A percentile compares a stretch with the other conserved stretches of the same genome.
phyloP scores from a whole-genome alignment of 2,329 filamentous ascomycete species.

The Claviceps cyperi region DNA sequence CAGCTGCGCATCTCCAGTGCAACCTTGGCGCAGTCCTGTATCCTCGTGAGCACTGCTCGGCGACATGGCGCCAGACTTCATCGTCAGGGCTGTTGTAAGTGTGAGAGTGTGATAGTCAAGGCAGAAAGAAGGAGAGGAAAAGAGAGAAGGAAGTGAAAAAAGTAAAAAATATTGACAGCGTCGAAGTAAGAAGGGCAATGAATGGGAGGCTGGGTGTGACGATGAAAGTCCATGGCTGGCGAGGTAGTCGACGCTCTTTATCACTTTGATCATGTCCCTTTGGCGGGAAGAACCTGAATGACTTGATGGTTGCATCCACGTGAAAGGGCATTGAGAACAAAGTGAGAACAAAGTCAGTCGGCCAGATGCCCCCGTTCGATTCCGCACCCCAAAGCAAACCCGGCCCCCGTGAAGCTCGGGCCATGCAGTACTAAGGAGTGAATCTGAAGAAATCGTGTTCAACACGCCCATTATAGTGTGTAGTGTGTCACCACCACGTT shows the following conservation, averaged over 20 bases:
- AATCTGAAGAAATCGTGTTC: neutral
- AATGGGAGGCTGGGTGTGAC: neutral
- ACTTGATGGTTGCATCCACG: neutral
- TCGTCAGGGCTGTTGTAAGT: too few relatives aligned
- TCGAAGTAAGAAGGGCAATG: neutral
- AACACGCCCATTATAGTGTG: too few relatives aligned
- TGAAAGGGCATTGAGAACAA: neutral
- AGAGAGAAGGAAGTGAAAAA: neutral
- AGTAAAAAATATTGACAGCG: neutral
- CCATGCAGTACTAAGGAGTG: neutral
- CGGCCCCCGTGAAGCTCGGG: neutral
- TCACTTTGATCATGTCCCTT: neutral
- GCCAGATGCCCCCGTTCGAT: neutral
- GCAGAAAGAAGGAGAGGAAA: neutral
- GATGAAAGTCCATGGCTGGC: neutral
- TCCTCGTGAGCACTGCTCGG: too few relatives aligned
- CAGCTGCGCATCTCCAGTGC: too few relatives aligned
- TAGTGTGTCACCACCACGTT: too few relatives aligned
- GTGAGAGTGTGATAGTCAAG: too few relatives aligned
- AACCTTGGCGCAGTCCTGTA: too few relatives aligned
- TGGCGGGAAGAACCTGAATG: neutral
- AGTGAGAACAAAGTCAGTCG: conserved; percentile 5
- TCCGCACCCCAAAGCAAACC: neutral
- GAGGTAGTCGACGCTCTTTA: neutral
- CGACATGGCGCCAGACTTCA: too few relatives aligned